phyloP scores from a whole-genome alignment of 768 basidiomycete genomes.

The Lyophyllum semitale region DNA sequence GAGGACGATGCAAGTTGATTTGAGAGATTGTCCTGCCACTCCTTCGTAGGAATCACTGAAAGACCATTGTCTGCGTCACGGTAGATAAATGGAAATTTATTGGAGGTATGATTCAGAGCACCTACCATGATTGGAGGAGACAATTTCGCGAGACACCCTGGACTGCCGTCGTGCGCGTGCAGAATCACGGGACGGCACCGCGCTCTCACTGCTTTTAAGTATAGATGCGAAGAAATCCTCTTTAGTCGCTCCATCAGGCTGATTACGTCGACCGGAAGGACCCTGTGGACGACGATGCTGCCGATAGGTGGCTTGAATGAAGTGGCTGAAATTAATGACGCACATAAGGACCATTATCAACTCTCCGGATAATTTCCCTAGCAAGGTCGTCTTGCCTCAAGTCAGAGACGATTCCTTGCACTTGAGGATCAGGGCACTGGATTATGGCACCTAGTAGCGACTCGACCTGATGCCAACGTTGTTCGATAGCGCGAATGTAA shows the following conservation, averaged over 20 bases:
- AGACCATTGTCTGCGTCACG: constrained; percentile 52
- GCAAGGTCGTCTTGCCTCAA: constrained; percentile 75
- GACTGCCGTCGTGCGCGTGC: constrained; percentile 72
- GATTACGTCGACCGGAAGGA: constrained; percentile 64
- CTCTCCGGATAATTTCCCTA: constrained; percentile 71
- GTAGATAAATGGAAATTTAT: constrained; percentile 2
- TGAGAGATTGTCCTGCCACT: constrained; percentile 79
- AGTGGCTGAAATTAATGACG: constrained; percentile 20
- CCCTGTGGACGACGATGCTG: constrained; percentile 44
- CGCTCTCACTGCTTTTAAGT: constrained; percentile 55
- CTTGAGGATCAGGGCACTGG: constrained; percentile 66
- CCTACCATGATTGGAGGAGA: constrained; percentile 68
- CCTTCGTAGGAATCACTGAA: constrained; percentile 65
- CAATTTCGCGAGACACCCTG: constrained; percentile 75
- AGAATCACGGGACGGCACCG: constrained; percentile 45
- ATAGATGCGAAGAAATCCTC: constrained; percentile 81
- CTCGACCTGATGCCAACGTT: constrained; percentile 90
- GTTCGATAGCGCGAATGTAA: constrained; percentile 92
- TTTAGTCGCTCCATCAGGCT: constrained; percentile 64
- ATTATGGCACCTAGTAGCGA: constrained; percentile 84
- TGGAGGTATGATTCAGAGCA: constrained; percentile 4
- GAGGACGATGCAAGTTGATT: constrained; percentile 46
- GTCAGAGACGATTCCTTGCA: constrained; percentile 62
- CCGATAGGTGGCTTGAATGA: neutral
- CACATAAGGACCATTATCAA: constrained; percentile 82